A percentile compares a stretch with the other conserved stretches of the same genome.
Evolutionary conservation across 768 basidiomycete genomes (phyloP).

Genomic region (Hericium coralloides): DNA sequence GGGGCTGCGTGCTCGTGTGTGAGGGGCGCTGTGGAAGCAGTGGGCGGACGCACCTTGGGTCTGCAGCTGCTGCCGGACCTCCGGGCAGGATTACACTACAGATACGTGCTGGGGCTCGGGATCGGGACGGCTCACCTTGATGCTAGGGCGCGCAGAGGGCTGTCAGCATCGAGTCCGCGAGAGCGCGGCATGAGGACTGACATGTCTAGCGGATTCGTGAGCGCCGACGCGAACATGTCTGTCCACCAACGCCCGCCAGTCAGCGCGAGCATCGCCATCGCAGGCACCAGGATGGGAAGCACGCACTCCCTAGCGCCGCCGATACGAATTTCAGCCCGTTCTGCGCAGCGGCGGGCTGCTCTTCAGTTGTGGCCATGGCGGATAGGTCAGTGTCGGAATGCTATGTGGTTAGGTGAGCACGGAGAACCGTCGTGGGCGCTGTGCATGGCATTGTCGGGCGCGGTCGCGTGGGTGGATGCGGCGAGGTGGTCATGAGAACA

Average conservation of each 20-base stretch:
- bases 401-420: too few relatives aligned
- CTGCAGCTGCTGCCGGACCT: conserved; percentile 27
- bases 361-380: too few relatives aligned
- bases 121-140: conserved; percentile 16
- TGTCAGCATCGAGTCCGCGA: background rate
- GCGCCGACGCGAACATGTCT: conserved; percentile 28
- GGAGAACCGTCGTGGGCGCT: too few relatives aligned
- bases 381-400: too few relatives aligned
- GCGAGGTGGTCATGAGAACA: too few relatives aligned
- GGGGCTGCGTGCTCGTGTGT: conserved; percentile 12
- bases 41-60: conserved; percentile 18
- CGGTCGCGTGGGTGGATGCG: too few relatives aligned
- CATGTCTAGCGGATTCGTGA: conserved; percentile 29
- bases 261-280: background rate
- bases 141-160: conserved; percentile 6
- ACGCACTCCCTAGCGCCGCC: conserved; percentile 8
- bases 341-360: background rate
- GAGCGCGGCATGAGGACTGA: conserved; percentile 7
- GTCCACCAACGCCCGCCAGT: background rate
- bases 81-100: background rate
- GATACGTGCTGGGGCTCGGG: background rate
- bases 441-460: too few relatives aligned
- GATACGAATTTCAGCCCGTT: conserved; percentile 7
- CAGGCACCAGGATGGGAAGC: background rate
- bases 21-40: background rate